Evolutionary conservation across 2,329 filamentous ascomycete genomes (phyloP).

Genomic region (Diaporthe destruens): DNA sequence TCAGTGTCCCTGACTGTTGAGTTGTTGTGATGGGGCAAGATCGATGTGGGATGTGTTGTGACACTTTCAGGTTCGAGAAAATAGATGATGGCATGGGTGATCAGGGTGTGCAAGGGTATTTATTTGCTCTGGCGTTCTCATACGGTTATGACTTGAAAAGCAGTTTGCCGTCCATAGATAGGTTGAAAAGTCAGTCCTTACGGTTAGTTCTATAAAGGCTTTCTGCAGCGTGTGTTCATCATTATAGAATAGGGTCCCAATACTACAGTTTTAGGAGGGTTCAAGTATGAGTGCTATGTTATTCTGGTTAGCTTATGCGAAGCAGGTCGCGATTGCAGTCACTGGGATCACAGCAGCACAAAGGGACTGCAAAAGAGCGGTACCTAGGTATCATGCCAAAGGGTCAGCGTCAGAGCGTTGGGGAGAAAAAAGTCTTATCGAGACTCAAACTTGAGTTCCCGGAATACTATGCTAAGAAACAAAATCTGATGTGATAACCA

Average conservation of each 20-base stretch:
- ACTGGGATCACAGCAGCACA: too few relatives aligned
- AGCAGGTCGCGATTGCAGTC: too few relatives aligned
- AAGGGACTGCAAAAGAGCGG: too few relatives aligned
- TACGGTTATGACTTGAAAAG: neutral
- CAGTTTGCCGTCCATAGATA: neutral
- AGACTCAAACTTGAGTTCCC: constrained; percentile 19
- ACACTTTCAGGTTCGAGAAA: too few relatives aligned
- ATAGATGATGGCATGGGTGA: neutral
- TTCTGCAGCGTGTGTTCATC: neutral
- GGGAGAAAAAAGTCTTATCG: too few relatives aligned
- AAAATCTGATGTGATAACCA: constrained; percentile 34
- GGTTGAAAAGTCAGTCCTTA: too few relatives aligned
- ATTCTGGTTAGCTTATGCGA: neutral
- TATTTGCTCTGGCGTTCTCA: neutral
- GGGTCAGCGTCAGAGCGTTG: too few relatives aligned
- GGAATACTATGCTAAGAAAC: neutral
- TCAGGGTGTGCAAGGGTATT: neutral
- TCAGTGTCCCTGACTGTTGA: constrained; percentile 65
- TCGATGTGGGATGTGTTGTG: neutral
- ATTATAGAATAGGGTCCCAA: neutral
- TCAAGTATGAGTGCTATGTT: neutral
- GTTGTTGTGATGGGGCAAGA: neutral
- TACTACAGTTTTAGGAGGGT: neutral
- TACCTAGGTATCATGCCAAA: too few relatives aligned
- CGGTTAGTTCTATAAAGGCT: neutral